Conservation (phyloP, 2,329 filamentous ascomycete genomes). For the Colletotrichum falcatum region DNA sequence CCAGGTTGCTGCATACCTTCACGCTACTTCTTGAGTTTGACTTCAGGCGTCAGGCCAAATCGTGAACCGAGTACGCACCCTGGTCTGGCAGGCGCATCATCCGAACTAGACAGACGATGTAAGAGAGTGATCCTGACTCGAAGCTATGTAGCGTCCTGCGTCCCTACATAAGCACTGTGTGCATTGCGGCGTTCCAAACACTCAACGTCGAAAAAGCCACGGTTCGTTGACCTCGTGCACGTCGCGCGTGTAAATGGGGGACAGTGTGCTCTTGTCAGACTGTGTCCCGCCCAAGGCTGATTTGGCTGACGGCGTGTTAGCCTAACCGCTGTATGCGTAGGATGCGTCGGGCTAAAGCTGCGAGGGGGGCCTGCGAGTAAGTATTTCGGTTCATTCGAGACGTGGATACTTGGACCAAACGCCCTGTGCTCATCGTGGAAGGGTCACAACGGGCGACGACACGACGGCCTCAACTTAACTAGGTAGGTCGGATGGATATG, state of each 20-base stretch:
- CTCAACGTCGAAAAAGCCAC: conserved; percentile 1
- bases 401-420: background rate
- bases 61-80: background rate
- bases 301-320: conserved; percentile 34
- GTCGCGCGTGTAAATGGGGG: conserved; percentile 4
- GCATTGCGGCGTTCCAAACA: background rate
- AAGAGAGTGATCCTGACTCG: background rate
- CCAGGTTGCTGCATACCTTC: background rate
- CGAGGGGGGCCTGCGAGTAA: conserved; percentile 1
- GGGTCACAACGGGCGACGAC: too few relatives aligned
- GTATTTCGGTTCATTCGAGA: background rate
- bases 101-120: background rate
- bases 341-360: conserved; percentile 10
- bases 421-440: background rate
- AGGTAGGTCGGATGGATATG: too few relatives aligned
- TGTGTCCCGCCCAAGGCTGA: conserved; percentile 12
- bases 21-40: background rate
- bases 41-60: too few relatives aligned
- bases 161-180: background rate
- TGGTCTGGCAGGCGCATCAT: background rate
- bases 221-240: conserved; percentile 2
- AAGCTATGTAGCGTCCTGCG: background rate
- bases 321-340: conserved; percentile 18
- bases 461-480: background rate
- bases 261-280: conserved; percentile 1